Percentiles rank a stretch among this genome's conserved stretches.
Evolutionary conservation across 805 yeast genomes (phyloP).

Genomic region (Metschnikowia kofuensis): DNA sequence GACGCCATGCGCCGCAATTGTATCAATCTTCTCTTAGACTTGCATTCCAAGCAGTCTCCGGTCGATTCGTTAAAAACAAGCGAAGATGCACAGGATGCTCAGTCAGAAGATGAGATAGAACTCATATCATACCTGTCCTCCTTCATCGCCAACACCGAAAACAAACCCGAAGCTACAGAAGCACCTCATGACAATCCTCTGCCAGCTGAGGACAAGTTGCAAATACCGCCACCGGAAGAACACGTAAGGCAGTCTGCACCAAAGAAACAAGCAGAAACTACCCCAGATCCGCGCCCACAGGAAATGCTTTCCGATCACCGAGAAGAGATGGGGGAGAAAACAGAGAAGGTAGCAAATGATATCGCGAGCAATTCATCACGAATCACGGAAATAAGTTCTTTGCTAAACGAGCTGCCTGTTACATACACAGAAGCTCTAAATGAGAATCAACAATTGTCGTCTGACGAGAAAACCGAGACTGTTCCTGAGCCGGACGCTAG

Average conservation of each 20-base stretch:
- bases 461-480: background rate
- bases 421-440: background rate
- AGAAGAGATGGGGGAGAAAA: too few relatives aligned
- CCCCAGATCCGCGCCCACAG: too few relatives aligned
- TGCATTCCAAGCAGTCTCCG: conserved; percentile 15
- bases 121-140: conserved; percentile 17
- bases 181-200: background rate
- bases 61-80: background rate
- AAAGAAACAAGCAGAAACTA: too few relatives aligned
- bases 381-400: background rate
- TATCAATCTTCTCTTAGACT: conserved; percentile 13
- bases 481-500: background rate
- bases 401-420: too few relatives aligned
- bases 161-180: background rate
- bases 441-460: background rate
- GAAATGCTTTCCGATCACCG: too few relatives aligned
- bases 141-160: background rate
- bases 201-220: background rate
- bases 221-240: background rate
- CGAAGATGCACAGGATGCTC: conserved; percentile 7
- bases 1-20: conserved; percentile 11
- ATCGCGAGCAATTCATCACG: too few relatives aligned
- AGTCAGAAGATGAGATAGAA: conserved; percentile 23
- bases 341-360: too few relatives aligned
- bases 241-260: too few relatives aligned